These are phyloP conservation scores for Blastomyces parvus DNA, from an alignment of 2,329 filamentous ascomycete genomes.

Conservation along the genomic window DNA sequence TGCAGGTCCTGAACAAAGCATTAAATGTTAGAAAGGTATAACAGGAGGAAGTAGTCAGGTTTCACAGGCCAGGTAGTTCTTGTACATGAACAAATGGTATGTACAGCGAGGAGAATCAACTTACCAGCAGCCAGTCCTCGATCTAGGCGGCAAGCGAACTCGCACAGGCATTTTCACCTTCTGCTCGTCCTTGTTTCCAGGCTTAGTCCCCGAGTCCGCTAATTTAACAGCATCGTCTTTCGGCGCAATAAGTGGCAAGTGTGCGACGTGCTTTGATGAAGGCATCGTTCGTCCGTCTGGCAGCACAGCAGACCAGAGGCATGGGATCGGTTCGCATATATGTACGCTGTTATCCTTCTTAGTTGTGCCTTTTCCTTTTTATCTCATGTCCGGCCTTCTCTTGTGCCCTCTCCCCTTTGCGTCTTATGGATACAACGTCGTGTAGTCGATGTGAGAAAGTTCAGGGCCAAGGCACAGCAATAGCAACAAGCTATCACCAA, in stretches of 20 bases:
- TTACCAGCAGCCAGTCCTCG: slow-evolving; percentile 46
- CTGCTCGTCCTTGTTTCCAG: slow-evolving; percentile 17
- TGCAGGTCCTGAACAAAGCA: slow-evolving; percentile 32
- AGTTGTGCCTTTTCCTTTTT: background rate
- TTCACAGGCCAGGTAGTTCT: background rate
- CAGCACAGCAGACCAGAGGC: slow-evolving; percentile 22
- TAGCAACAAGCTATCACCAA: background rate
- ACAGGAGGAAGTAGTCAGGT: background rate
- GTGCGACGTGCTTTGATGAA: slow-evolving; percentile 30
- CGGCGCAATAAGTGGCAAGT: slow-evolving; percentile 38
- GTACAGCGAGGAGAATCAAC: slow-evolving; percentile 16
- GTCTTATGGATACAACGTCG: too few species aligned
- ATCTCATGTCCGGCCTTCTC: background rate
- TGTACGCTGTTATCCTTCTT: background rate
- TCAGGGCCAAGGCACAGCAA: background rate
- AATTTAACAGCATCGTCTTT: slow-evolving; percentile 31
- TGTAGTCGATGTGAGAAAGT: background rate
- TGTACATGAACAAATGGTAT: background rate
- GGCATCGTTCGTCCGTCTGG: slow-evolving; percentile 29
- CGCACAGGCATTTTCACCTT: slow-evolving; percentile 30
- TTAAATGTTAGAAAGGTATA: slow-evolving; percentile 12
- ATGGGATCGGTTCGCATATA: background rate
- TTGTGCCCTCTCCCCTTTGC: background rate
- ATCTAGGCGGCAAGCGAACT: slow-evolving; percentile 44
- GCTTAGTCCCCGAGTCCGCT: slow-evolving; percentile 26